Conservation (phyloP, 352 stramenopile genomes). For the Globisporangium alternatum region DNA sequence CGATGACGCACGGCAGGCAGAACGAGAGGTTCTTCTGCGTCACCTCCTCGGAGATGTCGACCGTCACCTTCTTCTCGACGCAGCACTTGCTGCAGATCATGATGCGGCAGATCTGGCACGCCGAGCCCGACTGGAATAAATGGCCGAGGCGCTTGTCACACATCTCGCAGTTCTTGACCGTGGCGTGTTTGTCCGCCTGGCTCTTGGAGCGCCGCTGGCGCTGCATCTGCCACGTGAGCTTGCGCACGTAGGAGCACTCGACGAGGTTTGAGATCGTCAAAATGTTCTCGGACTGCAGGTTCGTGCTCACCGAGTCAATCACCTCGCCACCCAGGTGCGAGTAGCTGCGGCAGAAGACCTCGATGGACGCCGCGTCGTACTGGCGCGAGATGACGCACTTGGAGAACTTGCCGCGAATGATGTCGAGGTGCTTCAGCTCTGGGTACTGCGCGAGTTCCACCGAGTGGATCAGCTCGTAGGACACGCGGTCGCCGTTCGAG, state of each 20-base stretch:
- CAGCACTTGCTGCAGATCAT: slow-evolving; percentile 46
- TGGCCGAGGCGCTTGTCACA: slow-evolving; percentile 36
- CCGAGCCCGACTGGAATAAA: slow-evolving; percentile 28
- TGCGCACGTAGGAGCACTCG: slow-evolving; percentile 52
- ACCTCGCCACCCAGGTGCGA: slow-evolving; percentile 39
- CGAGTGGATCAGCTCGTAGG: slow-evolving; percentile 18
- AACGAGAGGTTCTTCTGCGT: slow-evolving; percentile 35
- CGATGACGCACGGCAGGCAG: slow-evolving; percentile 45
- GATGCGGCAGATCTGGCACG: slow-evolving; percentile 39
- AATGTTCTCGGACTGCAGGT: slow-evolving; percentile 24
- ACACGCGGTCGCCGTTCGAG: slow-evolving; percentile 16
- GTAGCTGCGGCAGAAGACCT: slow-evolving; percentile 46
- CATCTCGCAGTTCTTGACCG: slow-evolving; percentile 18
- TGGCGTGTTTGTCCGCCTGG: slow-evolving; percentile 12
- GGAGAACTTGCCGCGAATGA: slow-evolving; percentile 43
- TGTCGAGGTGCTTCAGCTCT: slow-evolving; percentile 23
- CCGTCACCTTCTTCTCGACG: slow-evolving; percentile 45
- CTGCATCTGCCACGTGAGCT: slow-evolving; percentile 40
- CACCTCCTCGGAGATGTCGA: slow-evolving; percentile 32
- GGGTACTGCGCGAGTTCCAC: slow-evolving; percentile 14
- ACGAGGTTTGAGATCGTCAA: slow-evolving; percentile 26
- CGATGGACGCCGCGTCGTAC: slow-evolving; percentile 30
- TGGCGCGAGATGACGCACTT: slow-evolving; percentile 55
- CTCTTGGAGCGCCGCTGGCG: slow-evolving; percentile 13
- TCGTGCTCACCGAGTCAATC: slow-evolving; percentile 26